Evolutionary conservation across 2,329 filamentous ascomycete species (phyloP).

Genomic region (Cadophora luteo-olivacea): DNA sequence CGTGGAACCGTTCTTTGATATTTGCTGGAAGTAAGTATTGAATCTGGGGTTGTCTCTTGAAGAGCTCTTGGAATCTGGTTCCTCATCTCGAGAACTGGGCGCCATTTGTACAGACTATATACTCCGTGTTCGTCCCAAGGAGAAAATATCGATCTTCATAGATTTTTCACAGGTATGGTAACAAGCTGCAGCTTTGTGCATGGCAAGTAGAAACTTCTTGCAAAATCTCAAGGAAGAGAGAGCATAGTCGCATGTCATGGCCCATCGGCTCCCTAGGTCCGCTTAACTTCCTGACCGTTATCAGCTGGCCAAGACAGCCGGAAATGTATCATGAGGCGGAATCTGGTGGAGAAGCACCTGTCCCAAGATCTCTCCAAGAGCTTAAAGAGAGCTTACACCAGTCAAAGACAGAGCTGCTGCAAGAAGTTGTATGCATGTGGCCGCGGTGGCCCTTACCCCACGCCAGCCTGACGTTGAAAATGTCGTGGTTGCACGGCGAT

Average conservation of each 20-base stretch:
- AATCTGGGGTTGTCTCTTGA: neutral
- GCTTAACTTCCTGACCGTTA: neutral
- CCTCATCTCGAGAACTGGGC: slow-evolving; percentile 19
- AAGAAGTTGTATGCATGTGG: slow-evolving; percentile 5
- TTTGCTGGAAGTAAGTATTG: neutral
- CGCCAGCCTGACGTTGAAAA: slow-evolving; percentile 7
- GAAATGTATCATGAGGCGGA: neutral
- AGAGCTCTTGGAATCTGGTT: slow-evolving; percentile 20
- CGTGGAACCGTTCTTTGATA: slow-evolving; percentile 9
- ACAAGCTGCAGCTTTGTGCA: slow-evolving; percentile 3
- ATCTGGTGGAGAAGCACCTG: neutral
- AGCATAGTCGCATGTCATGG: neutral
- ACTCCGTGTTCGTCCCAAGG: neutral
- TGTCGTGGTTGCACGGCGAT: neutral
- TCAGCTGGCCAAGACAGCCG: slow-evolving; percentile 1
- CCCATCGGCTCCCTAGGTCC: slow-evolving; percentile 3
- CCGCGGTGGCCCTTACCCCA: neutral
- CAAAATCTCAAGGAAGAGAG: slow-evolving; percentile 2
- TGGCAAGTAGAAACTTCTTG: neutral
- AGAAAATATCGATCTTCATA: neutral
- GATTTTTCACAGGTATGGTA: neutral
- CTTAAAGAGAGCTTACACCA: slow-evolving; percentile 4
- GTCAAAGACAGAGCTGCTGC: neutral
- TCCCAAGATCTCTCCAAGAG: neutral
- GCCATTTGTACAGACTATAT: slow-evolving; percentile 13